These are phyloP conservation scores for Polyplosphaeria fusca DNA, from an alignment of 495 filamentous ascomycete species.

Conservation along the genomic window DNA sequence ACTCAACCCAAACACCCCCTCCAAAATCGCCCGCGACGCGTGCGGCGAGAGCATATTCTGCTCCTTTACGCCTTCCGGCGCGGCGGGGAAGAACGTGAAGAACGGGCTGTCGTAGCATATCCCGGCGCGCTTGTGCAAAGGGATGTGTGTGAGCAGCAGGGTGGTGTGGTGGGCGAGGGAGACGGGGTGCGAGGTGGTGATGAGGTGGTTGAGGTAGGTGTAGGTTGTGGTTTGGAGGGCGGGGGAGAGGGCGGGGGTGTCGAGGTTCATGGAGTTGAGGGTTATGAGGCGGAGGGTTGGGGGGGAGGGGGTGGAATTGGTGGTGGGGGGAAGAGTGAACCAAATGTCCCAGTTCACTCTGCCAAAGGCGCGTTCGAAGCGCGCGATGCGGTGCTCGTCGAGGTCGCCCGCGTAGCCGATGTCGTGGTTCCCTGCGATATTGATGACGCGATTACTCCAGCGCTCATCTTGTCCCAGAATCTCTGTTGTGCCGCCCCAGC, in stretches of 20 bases:
- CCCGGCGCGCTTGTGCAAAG: slow-evolving; percentile 77
- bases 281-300: slow-evolving; percentile 70
- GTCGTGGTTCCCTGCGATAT: slow-evolving; percentile 91
- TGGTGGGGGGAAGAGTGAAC: slow-evolving; percentile 54
- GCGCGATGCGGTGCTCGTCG: slow-evolving; percentile 61
- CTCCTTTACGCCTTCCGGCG: slow-evolving; percentile 67
- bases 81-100: slow-evolving; percentile 64
- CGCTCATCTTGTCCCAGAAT: slow-evolving; percentile 52
- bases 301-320: slow-evolving; percentile 17
- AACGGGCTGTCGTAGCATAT: slow-evolving; percentile 80
- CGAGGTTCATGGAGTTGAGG: slow-evolving; percentile 88
- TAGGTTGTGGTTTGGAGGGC: slow-evolving; percentile 70
- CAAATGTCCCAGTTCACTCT: slow-evolving; percentile 80
- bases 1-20: slow-evolving; percentile 75
- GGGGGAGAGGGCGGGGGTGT: slow-evolving; percentile 67
- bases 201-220: slow-evolving; percentile 68
- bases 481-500: slow-evolving; percentile 29
- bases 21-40: slow-evolving; percentile 65
- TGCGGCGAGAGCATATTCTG: slow-evolving; percentile 83
- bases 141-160: slow-evolving; percentile 85
- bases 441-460: slow-evolving; percentile 78
- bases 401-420: slow-evolving; percentile 93
- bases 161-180: slow-evolving; percentile 67
- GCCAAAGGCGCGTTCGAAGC: slow-evolving; percentile 82
- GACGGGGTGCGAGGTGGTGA: slow-evolving; percentile 63